Base-by-base conservation (phyloP, 306 rosid genomes). In the Inga oerstediana region DNA sequence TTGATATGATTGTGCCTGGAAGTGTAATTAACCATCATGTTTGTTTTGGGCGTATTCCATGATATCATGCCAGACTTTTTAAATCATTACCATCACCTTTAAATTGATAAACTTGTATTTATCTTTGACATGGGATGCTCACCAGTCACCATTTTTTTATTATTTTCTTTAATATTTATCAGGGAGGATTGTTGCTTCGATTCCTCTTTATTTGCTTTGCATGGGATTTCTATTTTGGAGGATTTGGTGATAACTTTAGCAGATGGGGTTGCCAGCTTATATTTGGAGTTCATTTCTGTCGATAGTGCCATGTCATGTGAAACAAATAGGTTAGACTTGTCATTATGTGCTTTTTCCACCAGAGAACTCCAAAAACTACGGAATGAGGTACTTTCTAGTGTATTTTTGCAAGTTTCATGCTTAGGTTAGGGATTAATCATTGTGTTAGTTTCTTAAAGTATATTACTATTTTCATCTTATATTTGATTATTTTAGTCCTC, bases 341-440 rank as follows among this genome's bases (percentile, higher is more conserved):
- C 92, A 79, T 76, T 96, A 56, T 96, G 99, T 85, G 86, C 90
- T 81, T 83, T 91, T 78, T 94, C 98, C 44, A 96, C 99, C 82
- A 87, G 97, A 75, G 94, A 91, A 85, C 97, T 96, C 72, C 99
- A 96, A 86, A 91, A 88, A 80, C 85, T 96, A 72, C 97, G 99
- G 8, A 96, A 96, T 78, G 98, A 96, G 99, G 98, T 96, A 79
- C 45, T 72, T 2, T 66, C 43, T 59, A 12, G 56, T 61, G 34
- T 64, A 34, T 19, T 65, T 72, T 61, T 12, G 74, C 52, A 56
- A 35, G 52, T 79, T 75, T 74, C 82, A 70, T 74, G 80, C 74
- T 39, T 68, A 58, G 71, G 54, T 48, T 87, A 48, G 81, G 64
- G 44, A 51, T 51, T 74, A 14, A 4, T 52, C 35, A 9, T 1